phyloP scores from a whole-genome alignment of 1,139 yeast species.

The Schizosaccharomyces versatilis region DNA sequence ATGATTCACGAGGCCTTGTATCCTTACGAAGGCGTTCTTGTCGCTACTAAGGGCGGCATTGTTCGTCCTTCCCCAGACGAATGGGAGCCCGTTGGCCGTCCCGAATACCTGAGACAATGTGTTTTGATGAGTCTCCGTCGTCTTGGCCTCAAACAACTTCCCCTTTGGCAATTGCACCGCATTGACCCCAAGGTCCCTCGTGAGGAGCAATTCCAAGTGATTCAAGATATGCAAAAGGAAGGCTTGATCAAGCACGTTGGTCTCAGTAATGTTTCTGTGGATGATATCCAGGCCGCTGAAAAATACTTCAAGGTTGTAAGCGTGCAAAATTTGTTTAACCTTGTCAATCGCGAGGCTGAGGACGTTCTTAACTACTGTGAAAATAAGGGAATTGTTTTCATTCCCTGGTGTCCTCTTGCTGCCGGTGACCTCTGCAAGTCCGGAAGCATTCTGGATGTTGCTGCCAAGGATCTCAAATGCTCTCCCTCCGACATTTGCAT shows the following conservation, averaged over 20 bases:
- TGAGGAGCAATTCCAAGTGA: background rate
- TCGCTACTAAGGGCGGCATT: background rate
- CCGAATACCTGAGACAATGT: background rate
- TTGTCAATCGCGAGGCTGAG: background rate
- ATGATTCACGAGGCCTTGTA: background rate
- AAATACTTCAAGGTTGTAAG: background rate
- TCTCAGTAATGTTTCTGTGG: background rate
- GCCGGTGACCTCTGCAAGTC: background rate
- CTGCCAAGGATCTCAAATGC: background rate
- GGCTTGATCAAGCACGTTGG: background rate
- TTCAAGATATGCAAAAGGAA: background rate
- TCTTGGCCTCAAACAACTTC: background rate
- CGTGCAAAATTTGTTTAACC: background rate
- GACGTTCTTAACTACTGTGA: background rate
- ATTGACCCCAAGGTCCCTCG: background rate
- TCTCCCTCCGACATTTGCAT: background rate
- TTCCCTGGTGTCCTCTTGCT: background rate
- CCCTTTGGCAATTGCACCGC: background rate
- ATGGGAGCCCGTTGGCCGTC: background rate
- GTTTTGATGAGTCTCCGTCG: background rate
- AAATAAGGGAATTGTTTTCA: background rate
- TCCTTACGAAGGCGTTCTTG: background rate
- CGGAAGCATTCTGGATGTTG: background rate
- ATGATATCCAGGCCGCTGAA: background rate
- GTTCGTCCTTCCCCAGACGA: background rate